A percentile compares a stretch with the other conserved stretches of the same genome.
phyloP scores from a whole-genome alignment of 352 stramenopile species.

The Peronospora farinosa region DNA sequence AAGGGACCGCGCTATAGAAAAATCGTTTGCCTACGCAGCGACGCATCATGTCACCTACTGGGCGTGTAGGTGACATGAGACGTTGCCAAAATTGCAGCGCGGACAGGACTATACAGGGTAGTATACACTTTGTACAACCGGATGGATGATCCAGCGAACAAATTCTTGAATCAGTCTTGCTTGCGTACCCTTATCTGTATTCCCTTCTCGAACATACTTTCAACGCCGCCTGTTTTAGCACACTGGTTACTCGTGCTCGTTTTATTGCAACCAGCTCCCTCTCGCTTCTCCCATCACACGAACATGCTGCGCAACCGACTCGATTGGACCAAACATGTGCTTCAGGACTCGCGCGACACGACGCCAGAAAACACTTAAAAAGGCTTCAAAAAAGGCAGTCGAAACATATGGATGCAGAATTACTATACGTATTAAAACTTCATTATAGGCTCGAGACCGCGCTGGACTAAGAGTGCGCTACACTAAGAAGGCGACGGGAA shows the following conservation, averaged over 20 bases:
- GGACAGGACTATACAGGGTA: no score
- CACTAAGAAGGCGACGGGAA: slow-evolving; percentile 12
- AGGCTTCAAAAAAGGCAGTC: background rate
- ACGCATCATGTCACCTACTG: no score
- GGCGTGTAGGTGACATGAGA: no score
- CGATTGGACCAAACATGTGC: background rate
- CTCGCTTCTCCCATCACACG: slow-evolving; percentile 14
- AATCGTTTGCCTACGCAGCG: no score
- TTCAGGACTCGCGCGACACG: background rate
- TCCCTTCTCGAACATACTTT: slow-evolving; percentile 22
- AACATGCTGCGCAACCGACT: background rate
- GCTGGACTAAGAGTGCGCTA: slow-evolving; percentile 33
- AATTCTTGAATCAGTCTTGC: no score
- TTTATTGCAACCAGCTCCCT: background rate
- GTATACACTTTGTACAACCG: no score
- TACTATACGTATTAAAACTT: slow-evolving; percentile 34
- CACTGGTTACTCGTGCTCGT: slow-evolving; percentile 9
- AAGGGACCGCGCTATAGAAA: no score
- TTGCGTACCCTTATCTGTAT: background rate
- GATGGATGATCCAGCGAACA: no score
- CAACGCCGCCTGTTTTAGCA: slow-evolving; percentile 22
- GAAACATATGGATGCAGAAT: slow-evolving; percentile 15
- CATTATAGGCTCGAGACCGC: slow-evolving; percentile 15
- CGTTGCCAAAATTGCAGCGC: no score
- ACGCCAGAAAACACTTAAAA: slow-evolving; percentile 2